Evolutionary conservation across 768 basidiomycete genomes (phyloP).

Genomic region (Trametes cingulata): DNA sequence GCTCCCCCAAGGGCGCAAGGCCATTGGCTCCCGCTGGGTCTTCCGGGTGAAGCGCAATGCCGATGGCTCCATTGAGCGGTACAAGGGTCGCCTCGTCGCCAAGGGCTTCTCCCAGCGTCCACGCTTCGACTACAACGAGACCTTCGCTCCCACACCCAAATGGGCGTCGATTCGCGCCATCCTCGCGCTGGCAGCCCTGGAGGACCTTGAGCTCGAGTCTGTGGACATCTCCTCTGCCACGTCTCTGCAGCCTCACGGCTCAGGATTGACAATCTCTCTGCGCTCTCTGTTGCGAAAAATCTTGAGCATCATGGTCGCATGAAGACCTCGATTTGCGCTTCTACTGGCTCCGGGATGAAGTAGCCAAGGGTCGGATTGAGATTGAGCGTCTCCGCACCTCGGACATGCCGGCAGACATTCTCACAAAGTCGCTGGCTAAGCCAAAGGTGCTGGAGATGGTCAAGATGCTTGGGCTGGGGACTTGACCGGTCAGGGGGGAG

Average conservation of each 20-base stretch:
- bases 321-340: constrained; percentile 40
- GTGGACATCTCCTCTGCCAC: constrained; percentile 37
- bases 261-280: constrained; percentile 8
- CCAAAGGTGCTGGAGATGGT: background rate
- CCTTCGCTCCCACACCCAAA: constrained; percentile 33
- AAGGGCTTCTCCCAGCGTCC: constrained; percentile 33
- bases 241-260: too few species aligned
- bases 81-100: background rate
- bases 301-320: constrained; percentile 34
- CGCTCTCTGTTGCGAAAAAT: constrained; percentile 34
- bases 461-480: too few species aligned
- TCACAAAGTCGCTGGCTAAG: constrained; percentile 36
- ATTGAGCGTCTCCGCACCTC: constrained; percentile 23
- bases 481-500: too few species aligned
- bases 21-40: constrained; percentile 38
- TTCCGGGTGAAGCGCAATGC: constrained; percentile 41
- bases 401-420: constrained; percentile 35
- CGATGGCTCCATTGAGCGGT: constrained; percentile 29
- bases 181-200: constrained; percentile 30
- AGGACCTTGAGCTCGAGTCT: constrained; percentile 33
- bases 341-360: constrained; percentile 36
- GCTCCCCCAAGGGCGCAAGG: constrained; percentile 33
- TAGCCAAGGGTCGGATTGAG: constrained; percentile 14
- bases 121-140: constrained; percentile 30
- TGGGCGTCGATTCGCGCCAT: constrained; percentile 31